Evolutionary conservation across 1,284 basidiomycete genomes (phyloP), one percentile per base, ranked within the genome.

Genomic region (Cryptococcus sp.): DNA sequence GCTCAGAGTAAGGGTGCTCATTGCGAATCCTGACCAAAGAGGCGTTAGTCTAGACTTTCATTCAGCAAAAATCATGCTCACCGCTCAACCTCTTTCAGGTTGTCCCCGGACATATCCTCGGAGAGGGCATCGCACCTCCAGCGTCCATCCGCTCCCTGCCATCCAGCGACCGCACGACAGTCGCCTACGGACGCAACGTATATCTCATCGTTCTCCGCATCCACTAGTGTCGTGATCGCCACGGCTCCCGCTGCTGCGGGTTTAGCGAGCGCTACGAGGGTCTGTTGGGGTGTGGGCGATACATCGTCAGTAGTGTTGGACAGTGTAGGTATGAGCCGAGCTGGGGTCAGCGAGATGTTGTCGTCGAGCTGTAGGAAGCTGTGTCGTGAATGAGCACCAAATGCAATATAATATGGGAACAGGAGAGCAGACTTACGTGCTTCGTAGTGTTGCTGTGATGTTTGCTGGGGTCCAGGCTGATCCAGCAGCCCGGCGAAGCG

Each of bases 151-250:
- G 57, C 53, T 1, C 68, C 87, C 88, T 91, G 95, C 59, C 92
- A 86, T 27, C 96, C 96, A 15, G 95, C 94, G 3, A 99, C 91
- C 11, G 96, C 96, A 47, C 96, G 86, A 70, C 90, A 90, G 75
- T 99, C 96, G 2, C 96, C 96, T 6, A 93, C 89, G 66, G 88
- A 88, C 2, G 96, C 95, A 41, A 97, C 86, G 70, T 94, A 94
- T 40, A 97, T 76, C 70, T 91, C 87, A 50, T 83, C 83, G 61
- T 88, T 83, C 22, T 88, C 85, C 0, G 89, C 90, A 72, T 97
- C 94, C 58, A 98, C 84, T 41, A 93, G 75, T 0, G 91, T 87
- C 73, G 93, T 83, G 53, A 96, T 80, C 0, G 93, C 91, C 74
- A 93, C 96, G 59, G 91, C 93, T 5, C 93, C 93, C 82, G 75